Percentiles rank a stretch among this genome's conserved stretches.
Evolutionary conservation across 2,329 filamentous ascomycete genomes (phyloP).

Genomic region (Lecanicillium sp.): DNA sequence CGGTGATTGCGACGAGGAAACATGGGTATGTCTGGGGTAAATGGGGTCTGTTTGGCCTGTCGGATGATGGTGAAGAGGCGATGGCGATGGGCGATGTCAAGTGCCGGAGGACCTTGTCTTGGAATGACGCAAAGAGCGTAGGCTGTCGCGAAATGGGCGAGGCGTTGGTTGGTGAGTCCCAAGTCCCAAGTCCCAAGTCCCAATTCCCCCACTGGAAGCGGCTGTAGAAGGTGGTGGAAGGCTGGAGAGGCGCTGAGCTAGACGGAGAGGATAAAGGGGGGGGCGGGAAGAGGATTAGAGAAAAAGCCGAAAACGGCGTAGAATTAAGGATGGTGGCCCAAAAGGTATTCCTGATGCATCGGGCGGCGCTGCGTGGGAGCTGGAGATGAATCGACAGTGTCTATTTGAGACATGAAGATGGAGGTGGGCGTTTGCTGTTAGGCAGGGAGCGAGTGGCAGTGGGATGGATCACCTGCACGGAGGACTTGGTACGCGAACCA

Average conservation of each 20-base stretch:
- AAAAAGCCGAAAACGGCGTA: neutral
- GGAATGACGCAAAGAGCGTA: conserved; percentile 12
- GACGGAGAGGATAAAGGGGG: neutral
- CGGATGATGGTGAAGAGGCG: too few species aligned
- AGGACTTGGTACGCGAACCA: too few species aligned
- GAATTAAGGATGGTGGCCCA: neutral
- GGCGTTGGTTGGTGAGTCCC: too few species aligned
- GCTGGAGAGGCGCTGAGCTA: neutral
- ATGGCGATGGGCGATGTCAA: neutral
- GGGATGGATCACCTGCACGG: too few species aligned
- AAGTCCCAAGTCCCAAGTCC: too few species aligned
- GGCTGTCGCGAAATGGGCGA: conserved; percentile 12
- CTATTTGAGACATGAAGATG: neutral
- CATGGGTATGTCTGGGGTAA: conserved; percentile 8
- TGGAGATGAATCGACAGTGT: neutral
- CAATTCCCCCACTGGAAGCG: neutral
- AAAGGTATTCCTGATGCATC: neutral
- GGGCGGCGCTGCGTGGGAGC: neutral
- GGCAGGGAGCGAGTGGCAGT: too few species aligned
- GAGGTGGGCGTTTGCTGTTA: too few species aligned
- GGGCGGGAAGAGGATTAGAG: neutral
- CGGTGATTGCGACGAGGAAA: neutral
- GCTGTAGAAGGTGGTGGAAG: conserved; percentile 9
- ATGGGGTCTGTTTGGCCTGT: too few species aligned
- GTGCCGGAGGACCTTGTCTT: neutral